These are phyloP conservation scores for Penicillium sp. DNA, from an alignment of 2,329 filamentous ascomycete species.

Conservation along the genomic window DNA sequence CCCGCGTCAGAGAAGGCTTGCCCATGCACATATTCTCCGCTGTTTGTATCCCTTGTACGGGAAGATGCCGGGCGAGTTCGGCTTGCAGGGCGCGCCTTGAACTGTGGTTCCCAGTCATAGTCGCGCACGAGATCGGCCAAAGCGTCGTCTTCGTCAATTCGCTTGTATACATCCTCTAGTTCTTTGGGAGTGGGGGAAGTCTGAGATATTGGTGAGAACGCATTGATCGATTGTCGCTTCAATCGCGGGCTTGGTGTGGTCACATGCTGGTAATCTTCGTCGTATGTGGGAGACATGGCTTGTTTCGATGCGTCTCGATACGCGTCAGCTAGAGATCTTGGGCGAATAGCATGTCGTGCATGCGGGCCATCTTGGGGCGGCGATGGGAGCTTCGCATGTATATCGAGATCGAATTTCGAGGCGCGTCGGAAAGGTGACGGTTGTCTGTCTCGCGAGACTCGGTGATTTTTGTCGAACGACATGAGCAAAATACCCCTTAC, in stretches of 20 bases:
- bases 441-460: conserved; percentile 27
- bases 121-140: conserved; percentile 36
- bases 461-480: conserved; percentile 33
- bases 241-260: conserved; percentile 35
- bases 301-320: conserved; percentile 39
- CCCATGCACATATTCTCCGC: conserved; percentile 15
- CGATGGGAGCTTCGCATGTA: conserved; percentile 31
- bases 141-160: conserved; percentile 41
- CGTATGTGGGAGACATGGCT: conserved; percentile 14
- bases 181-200: conserved; percentile 41
- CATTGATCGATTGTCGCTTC: conserved; percentile 24
- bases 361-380: conserved; percentile 29
- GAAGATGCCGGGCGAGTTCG: conserved; percentile 28
- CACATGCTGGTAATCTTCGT: conserved; percentile 18
- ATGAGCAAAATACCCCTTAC: conserved; percentile 24
- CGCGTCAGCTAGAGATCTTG: conserved; percentile 41
- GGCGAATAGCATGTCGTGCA: conserved; percentile 36
- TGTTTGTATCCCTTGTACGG: conserved; percentile 20
- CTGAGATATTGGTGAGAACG: conserved; percentile 34
- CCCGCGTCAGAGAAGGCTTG: conserved; percentile 32
- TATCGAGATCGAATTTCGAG: conserved; percentile 29
- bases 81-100: conserved; percentile 16
- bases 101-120: conserved; percentile 28
- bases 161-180: conserved; percentile 40
- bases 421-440: conserved; percentile 36